phyloP scores from a whole-genome alignment of 1,284 basidiomycete genomes.

The Thecaphora thlaspeos region DNA sequence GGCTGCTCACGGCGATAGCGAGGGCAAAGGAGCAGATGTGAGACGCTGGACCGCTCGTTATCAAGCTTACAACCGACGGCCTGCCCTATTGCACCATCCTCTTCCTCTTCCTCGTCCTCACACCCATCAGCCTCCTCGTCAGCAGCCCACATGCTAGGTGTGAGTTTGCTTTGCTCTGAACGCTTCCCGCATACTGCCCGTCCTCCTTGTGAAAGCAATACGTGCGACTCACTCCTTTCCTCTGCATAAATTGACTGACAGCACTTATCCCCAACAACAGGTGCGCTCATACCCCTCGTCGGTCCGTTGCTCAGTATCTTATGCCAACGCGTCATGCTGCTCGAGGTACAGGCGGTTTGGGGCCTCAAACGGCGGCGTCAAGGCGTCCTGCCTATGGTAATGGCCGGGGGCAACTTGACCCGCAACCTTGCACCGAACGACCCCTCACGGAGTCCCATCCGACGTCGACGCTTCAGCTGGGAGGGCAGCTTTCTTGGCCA shows the following conservation, averaged over 20 bases:
- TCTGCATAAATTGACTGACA: neutral
- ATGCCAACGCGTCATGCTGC: constrained; percentile 37
- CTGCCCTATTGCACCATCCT: constrained; percentile 35
- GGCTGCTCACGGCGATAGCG: too few relatives aligned
- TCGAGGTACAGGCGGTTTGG: constrained; percentile 36
- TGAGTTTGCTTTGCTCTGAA: neutral
- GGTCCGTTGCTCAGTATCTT: constrained; percentile 42
- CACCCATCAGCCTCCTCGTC: constrained; percentile 38
- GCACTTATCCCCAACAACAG: neutral
- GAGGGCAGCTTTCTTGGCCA: too few relatives aligned
- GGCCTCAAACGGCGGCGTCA: neutral
- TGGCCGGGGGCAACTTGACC: too few relatives aligned
- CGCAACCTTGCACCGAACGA: too few relatives aligned
- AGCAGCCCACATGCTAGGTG: constrained; percentile 9
- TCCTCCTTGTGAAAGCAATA: too few relatives aligned
- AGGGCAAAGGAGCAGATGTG: too few relatives aligned
- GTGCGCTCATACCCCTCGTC: constrained; percentile 32
- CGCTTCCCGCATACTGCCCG: too few relatives aligned
- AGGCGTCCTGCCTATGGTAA: too few relatives aligned
- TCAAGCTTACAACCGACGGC: constrained; percentile 36
- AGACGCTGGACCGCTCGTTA: too few relatives aligned
- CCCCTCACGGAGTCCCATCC: too few relatives aligned
- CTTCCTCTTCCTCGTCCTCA: constrained; percentile 40
- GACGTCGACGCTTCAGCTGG: too few relatives aligned
- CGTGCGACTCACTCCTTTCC: too few relatives aligned